Base-by-base conservation (phyloP, 345 rosid genomes). In the Hibiscus trionum region DNA sequence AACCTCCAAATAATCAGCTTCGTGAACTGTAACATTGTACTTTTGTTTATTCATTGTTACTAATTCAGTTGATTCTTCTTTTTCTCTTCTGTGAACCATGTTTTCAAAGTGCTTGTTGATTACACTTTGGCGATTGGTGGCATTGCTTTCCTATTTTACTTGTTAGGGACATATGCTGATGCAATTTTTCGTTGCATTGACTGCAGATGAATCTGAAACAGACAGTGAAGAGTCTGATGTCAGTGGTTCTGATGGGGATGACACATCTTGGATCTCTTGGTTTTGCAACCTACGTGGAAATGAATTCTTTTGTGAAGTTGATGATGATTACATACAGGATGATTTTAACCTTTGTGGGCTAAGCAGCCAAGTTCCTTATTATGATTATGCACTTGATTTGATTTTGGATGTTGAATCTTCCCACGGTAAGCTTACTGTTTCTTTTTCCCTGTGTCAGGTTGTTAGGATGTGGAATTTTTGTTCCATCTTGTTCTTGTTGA, bases 221-320 rank as follows among this genome's bases (percentile, higher is more conserved):
- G 99, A 95, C 79, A 88, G 92, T 66, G 97, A 95, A 78, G 97
- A 88, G 79, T 95, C 99, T 5, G 97, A 95, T 67, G 92, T 95
- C 17, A 94, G 98, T 78, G 98, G 96, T 59, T 94, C 98, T 62
- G 98, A 94, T n/a, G 98, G 91, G 73, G 98, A 95, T 66, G 99
- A 92, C 72, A 88, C 97, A 0, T 92, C 97, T 15, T 95, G 99
- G 99, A 88, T 91, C 61, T 90, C 97, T 3, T 95, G 99, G 99
- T 95, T 90, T 72, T 95, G 97, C 80, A 95, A 88, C 74, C 80
- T 95, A 39, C 89, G 97, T 63, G 98, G 97, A 24, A 94, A 94
- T 79, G 98, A 94, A 70, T 94, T 94, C 83, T 95, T 95, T 76
- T 95, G 97, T 70, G 99, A 95, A 86, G 99, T 95, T 76, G 99